A percentile compares a stretch with the other conserved stretches of the same genome.
phyloP scores from a whole-genome alignment of 345 rosid species.

The Brassica rapa region DNA sequence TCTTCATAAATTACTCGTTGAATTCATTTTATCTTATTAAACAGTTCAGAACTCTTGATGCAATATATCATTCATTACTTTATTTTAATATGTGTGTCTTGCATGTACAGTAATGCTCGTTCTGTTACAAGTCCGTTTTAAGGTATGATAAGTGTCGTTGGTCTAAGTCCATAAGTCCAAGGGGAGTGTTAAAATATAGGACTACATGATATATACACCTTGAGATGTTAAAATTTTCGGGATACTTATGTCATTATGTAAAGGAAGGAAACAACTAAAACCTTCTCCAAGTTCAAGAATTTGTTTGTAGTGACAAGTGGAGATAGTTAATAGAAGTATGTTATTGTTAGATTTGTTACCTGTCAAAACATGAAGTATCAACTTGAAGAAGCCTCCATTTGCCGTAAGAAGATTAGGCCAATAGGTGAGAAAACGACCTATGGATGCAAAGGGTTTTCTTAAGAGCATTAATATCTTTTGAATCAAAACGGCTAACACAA shows the following conservation, averaged over 20 bases:
- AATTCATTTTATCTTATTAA: background rate
- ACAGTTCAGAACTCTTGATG: background rate
- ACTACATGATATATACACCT: constrained; percentile 7
- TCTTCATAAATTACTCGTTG: background rate
- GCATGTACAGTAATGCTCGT: background rate
- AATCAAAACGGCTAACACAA: constrained; percentile 18
- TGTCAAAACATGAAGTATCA: constrained; percentile 27
- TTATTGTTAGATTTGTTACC: constrained; percentile 9
- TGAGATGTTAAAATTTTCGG: background rate
- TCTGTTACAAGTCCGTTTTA: background rate
- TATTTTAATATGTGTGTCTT: constrained; percentile 5
- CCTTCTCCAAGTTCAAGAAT: constrained; percentile 3
- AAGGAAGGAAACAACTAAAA: background rate
- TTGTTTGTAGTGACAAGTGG: background rate
- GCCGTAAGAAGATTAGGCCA: constrained; percentile 27
- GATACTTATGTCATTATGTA: constrained; percentile 5
- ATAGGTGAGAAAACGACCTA: constrained; percentile 26
- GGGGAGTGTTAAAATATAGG: background rate
- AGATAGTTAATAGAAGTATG: background rate
- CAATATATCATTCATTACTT: background rate
- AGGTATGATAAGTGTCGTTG: constrained; percentile 13
- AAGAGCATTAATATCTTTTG: constrained; percentile 21
- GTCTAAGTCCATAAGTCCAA: constrained; percentile 26
- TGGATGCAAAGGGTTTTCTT: constrained; percentile 6
- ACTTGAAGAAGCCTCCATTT: constrained; percentile 39